phyloP scores from a whole-genome alignment of 2,329 filamentous ascomycete genomes.

The Emergomyces orientalis region DNA sequence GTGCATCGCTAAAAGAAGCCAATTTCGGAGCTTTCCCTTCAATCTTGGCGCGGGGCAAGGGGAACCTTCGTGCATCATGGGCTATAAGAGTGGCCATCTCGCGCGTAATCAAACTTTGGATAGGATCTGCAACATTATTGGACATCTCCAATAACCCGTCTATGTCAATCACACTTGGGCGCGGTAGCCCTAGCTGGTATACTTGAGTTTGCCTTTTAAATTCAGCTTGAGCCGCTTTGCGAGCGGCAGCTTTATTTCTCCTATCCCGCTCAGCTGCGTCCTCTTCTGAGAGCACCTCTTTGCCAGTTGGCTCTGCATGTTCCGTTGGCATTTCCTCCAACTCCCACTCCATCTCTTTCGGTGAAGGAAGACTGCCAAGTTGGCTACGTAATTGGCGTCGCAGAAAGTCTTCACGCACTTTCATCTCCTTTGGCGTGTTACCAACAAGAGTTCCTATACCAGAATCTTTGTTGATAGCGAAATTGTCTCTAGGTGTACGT shows the following conservation, averaged over 20 bases:
- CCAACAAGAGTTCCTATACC: slow-evolving; percentile 57
- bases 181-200: slow-evolving; percentile 74
- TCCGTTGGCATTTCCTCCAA: slow-evolving; percentile 78
- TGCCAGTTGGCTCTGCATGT: slow-evolving; percentile 48
- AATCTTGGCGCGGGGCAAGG: slow-evolving; percentile 58
- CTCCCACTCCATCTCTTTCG: slow-evolving; percentile 90
- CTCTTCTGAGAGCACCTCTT: slow-evolving; percentile 50
- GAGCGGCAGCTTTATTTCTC: slow-evolving; percentile 51
- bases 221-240: slow-evolving; percentile 59
- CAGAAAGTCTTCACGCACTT: slow-evolving; percentile 58
- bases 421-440: slow-evolving; percentile 68
- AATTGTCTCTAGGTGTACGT: slow-evolving; percentile 78
- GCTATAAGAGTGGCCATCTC: slow-evolving; percentile 75
- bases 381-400: slow-evolving; percentile 54
- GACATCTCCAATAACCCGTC: slow-evolving; percentile 57
- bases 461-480: slow-evolving; percentile 68
- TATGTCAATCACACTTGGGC: slow-evolving; percentile 65
- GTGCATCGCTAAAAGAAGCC: slow-evolving; percentile 58
- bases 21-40: slow-evolving; percentile 53
- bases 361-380: slow-evolving; percentile 76
- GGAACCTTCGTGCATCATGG: slow-evolving; percentile 68
- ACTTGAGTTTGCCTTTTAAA: slow-evolving; percentile 79
- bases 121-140: slow-evolving; percentile 50
- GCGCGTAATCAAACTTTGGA: slow-evolving; percentile 59
- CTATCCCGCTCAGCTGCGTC: slow-evolving; percentile 67